Evolutionary conservation across 139 green algal species (phyloP), one percentile per base, ranked within the genome.

Genomic region (Chlorella sp.): DNA sequence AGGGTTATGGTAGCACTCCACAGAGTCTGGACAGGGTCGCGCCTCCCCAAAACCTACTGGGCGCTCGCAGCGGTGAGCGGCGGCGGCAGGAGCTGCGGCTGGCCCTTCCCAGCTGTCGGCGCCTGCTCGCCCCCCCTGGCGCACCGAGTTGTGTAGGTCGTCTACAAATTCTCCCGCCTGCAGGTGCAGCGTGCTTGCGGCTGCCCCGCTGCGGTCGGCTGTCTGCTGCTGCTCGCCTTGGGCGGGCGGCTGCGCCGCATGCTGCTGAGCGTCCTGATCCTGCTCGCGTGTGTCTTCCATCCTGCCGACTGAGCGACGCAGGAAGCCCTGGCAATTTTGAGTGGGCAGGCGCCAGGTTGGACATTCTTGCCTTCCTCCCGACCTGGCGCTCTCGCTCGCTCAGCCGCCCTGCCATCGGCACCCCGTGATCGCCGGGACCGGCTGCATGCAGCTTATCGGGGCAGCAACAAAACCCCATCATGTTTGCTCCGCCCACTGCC

Each of bases 131-230:
- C 40, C 16, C 2, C 26, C 40, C 71, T 36, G 22, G 90, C 90
- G 42, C 42, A 93, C 91, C 83, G 87, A 66, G 57, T 93, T 91
- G 79, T 90, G 87, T 37, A 93, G 36, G 61, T 93, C 87, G 37
- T 93, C 88, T 16, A 91, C 79, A 66, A 93, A 91, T 9, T 32
- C 91, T 2, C 40, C 85, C 24, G 88, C 84, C 57, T 92, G 57
- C 39, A 93, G 48, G 42, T 93, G 24, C 19, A 91, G 81, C 26
- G 30, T n/a, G 32, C 37, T 26, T 16, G 68, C 83, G 18, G 68
- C 34, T 40, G 34, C 22, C 28, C 37, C 37, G 12, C 21, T 71
- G 81, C 22, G 9, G 22, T 36, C 16, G 69, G 32, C 32, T 19
- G 36, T 68, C 37, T 88, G 16, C 30, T 42, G 32, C 18, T 36